Evolutionary conservation across 371 early-diverging fungal species (phyloP).

Genomic region (Dipsacomyces acuminosporus): DNA sequence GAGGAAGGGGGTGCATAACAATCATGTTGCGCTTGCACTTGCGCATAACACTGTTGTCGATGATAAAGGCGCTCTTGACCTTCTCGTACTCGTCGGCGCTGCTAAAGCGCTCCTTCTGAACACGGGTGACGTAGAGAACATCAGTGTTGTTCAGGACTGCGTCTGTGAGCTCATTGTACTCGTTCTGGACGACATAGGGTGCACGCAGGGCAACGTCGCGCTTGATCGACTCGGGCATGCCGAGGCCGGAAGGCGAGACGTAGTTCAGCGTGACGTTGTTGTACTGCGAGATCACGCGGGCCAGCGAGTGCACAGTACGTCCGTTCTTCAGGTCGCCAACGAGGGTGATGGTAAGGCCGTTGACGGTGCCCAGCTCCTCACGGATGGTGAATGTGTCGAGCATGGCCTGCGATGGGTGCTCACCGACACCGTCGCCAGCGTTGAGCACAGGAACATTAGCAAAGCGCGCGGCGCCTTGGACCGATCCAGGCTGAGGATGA

Average conservation of each 20-base stretch:
- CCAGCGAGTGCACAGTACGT: slow-evolving; percentile 94
- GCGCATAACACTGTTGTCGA: slow-evolving; percentile 79
- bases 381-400: slow-evolving; percentile 92
- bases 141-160: slow-evolving; percentile 82
- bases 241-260: slow-evolving; percentile 75
- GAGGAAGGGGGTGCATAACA: slow-evolving; percentile 96
- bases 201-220: slow-evolving; percentile 60
- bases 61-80: slow-evolving; percentile 72
- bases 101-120: slow-evolving; percentile 93
- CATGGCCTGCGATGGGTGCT: slow-evolving; percentile 98
- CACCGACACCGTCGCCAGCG: slow-evolving; percentile 96
- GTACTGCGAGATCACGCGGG: slow-evolving; percentile 78
- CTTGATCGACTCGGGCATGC: slow-evolving; percentile 85
- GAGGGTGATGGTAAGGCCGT: slow-evolving; percentile 89
- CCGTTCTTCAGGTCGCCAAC: slow-evolving; percentile 97
- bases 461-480: slow-evolving; percentile 77
- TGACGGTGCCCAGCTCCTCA: slow-evolving; percentile 92
- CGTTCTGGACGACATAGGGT: slow-evolving; percentile 61
- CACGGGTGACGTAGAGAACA: slow-evolving; percentile 95
- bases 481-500: slow-evolving; percentile 88
- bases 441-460: slow-evolving; percentile 91
- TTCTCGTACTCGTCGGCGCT: slow-evolving; percentile 71
- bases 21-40: slow-evolving; percentile 93
- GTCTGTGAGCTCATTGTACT: slow-evolving; percentile 65
- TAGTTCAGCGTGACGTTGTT: slow-evolving; percentile 91